Conservation (phyloP, 345 rosid species). For the Erucastrum elatum region DNA sequence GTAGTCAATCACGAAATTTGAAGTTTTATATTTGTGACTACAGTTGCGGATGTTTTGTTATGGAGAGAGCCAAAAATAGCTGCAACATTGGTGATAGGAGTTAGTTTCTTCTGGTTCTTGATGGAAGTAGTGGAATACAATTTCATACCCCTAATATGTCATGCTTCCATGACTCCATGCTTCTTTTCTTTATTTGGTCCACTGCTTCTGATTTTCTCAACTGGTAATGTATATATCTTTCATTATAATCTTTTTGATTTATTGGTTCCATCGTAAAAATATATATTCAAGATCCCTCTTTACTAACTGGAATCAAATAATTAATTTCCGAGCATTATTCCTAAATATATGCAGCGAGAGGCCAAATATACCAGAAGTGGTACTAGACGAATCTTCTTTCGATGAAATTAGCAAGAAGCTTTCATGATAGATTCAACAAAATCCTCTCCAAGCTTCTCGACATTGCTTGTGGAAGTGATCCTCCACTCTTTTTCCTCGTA, state of each 20-base stretch:
- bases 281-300: neutral
- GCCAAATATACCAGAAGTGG: slow-evolving; percentile 50
- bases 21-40: slow-evolving; percentile 2
- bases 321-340: too few relatives aligned
- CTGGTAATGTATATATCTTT: slow-evolving; percentile 44
- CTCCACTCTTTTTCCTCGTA: slow-evolving; percentile 61
- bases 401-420: slow-evolving; percentile 39
- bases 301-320: too few relatives aligned
- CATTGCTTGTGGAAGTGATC: slow-evolving; percentile 68
- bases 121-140: slow-evolving; percentile 85
- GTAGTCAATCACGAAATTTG: neutral
- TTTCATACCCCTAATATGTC: slow-evolving; percentile 72
- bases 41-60: slow-evolving; percentile 79
- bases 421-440: slow-evolving; percentile 50
- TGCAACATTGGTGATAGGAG: slow-evolving; percentile 50
- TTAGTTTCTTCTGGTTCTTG: slow-evolving; percentile 70
- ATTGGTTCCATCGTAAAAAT: neutral
- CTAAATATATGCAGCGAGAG: slow-evolving; percentile 44
- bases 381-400: slow-evolving; percentile 48
- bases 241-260: neutral
- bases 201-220: slow-evolving; percentile 54
- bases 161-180: slow-evolving; percentile 71
- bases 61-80: slow-evolving; percentile 70
- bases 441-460: slow-evolving; percentile 47
- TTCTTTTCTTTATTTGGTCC: slow-evolving; percentile 68